Evolutionary conservation across 2,329 filamentous ascomycete species (phyloP).

Genomic region (Epichloe bromicola): DNA sequence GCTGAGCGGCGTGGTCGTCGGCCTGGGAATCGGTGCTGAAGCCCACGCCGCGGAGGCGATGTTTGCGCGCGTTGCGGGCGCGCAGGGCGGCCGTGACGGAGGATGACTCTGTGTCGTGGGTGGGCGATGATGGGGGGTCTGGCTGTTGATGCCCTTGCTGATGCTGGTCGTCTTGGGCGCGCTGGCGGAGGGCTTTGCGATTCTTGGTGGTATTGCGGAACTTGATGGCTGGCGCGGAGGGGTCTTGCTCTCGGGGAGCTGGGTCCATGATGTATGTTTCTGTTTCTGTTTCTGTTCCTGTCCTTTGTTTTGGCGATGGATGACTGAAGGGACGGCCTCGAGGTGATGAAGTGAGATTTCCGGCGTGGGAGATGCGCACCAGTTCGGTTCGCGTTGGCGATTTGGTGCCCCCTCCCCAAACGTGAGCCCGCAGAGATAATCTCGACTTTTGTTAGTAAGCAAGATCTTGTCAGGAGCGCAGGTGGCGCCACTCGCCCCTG

Average conservation of each 20-base stretch:
- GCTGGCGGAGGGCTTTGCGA: conserved; percentile 45
- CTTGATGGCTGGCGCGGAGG: conserved; percentile 22
- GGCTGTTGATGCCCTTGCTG: not conserved
- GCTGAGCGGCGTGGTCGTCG: conserved; percentile 12
- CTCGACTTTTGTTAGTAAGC: no score
- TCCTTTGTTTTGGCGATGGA: not conserved
- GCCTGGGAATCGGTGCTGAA: conserved; percentile 29
- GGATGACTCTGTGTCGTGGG: conserved; percentile 15
- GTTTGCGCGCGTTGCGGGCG: conserved; percentile 37
- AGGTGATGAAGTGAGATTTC: no score
- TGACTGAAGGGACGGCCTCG: no score
- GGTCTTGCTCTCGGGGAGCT: conserved; percentile 13
- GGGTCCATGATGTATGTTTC: conserved; percentile 9
- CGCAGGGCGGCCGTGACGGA: conserved; percentile 37
- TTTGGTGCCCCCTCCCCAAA: no score
- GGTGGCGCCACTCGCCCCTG: no score
- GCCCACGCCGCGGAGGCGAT: conserved; percentile 40
- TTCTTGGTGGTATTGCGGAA: conserved; percentile 46
- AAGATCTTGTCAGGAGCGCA: no score
- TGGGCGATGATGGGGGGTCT: not conserved
- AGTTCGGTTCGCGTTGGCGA: no score
- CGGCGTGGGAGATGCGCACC: no score
- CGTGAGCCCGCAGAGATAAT: no score
- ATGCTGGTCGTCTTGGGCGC: conserved; percentile 20
- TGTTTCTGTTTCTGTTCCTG: not conserved